Conservation (phyloP, 2,329 filamentous ascomycete species). For the Penicillium sp. region DNA sequence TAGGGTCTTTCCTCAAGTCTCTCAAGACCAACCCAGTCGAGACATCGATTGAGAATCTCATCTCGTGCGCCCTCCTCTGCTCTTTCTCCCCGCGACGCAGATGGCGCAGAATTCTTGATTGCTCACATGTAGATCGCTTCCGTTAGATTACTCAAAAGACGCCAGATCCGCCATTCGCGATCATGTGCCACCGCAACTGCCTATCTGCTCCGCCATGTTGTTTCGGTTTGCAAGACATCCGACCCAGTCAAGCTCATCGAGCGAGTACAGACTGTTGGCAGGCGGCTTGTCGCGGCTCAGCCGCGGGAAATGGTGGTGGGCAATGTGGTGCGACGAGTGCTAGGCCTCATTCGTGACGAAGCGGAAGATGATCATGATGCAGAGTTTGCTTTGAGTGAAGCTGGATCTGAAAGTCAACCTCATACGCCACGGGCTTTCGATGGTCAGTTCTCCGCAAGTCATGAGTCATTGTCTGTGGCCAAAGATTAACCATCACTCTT, state of each 20-base stretch:
- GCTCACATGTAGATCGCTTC: constrained; percentile 5
- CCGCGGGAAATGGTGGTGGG: constrained; percentile 87
- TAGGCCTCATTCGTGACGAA: constrained; percentile 88
- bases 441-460: constrained; percentile 19
- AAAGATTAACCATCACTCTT: constrained; percentile 8
- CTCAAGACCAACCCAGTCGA: constrained; percentile 71
- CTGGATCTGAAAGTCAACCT: constrained; percentile 49
- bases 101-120: not conserved
- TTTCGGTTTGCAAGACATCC: constrained; percentile 71
- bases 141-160: constrained; percentile 74
- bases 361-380: constrained; percentile 71
- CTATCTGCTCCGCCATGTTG: constrained; percentile 78
- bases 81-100: constrained; percentile 3
- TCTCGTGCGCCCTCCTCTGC: constrained; percentile 57
- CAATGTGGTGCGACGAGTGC: constrained; percentile 84
- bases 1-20: constrained; percentile 72
- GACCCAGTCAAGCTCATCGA: constrained; percentile 73
- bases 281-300: constrained; percentile 72
- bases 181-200: constrained; percentile 88
- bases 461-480: not conserved
- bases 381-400: constrained; percentile 55
- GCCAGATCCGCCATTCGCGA: constrained; percentile 82
- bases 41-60: constrained; percentile 73
- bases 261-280: constrained; percentile 72
- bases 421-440: constrained; percentile 37